phyloP scores from a whole-genome alignment of 2,329 filamentous ascomycete species.

The Exophiala viscosa region DNA sequence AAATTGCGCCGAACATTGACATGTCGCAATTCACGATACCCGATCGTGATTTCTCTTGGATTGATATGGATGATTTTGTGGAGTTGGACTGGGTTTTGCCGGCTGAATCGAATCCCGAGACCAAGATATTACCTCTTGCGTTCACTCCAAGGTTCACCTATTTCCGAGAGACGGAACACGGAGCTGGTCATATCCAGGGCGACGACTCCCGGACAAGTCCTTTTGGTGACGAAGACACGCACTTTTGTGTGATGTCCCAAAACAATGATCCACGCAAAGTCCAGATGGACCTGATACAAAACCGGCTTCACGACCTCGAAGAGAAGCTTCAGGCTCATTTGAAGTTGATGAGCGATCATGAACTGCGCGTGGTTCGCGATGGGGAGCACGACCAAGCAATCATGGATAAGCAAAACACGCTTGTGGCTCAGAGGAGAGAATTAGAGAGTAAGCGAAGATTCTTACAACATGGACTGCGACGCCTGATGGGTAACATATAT shows the following conservation, averaged over 20 bases:
- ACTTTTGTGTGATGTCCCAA: slow-evolving; percentile 91
- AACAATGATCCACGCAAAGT: slow-evolving; percentile 85
- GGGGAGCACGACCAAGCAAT: slow-evolving; percentile 46
- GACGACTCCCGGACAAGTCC: slow-evolving; percentile 79
- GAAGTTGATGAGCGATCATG: slow-evolving; percentile 68
- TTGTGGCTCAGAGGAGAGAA: slow-evolving; percentile 55
- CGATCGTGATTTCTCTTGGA: slow-evolving; percentile 92
- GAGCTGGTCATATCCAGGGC: slow-evolving; percentile 67
- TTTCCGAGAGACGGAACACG: slow-evolving; percentile 93
- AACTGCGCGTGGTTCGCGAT: slow-evolving; percentile 59
- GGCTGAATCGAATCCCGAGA: slow-evolving; percentile 83
- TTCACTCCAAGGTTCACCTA: slow-evolving; percentile 96
- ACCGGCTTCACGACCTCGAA: slow-evolving; percentile 73
- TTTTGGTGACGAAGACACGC: slow-evolving; percentile 89
- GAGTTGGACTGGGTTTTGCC: slow-evolving; percentile 95
- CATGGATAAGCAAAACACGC: slow-evolving; percentile 46
- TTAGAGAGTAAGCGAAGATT: slow-evolving; percentile 58
- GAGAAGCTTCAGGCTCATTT: slow-evolving; percentile 74
- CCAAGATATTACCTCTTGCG: slow-evolving; percentile 86
- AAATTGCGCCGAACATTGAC: slow-evolving; percentile 51
- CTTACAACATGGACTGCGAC: slow-evolving; percentile 55
- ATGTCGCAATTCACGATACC: slow-evolving; percentile 91
- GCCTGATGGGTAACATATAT: slow-evolving; percentile 48
- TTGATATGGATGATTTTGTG: slow-evolving; percentile 99
- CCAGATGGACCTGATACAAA: slow-evolving; percentile 78